Evolutionary conservation across 2,329 filamentous ascomycete species (phyloP).

Genomic region (Fusarium sambucinum): DNA sequence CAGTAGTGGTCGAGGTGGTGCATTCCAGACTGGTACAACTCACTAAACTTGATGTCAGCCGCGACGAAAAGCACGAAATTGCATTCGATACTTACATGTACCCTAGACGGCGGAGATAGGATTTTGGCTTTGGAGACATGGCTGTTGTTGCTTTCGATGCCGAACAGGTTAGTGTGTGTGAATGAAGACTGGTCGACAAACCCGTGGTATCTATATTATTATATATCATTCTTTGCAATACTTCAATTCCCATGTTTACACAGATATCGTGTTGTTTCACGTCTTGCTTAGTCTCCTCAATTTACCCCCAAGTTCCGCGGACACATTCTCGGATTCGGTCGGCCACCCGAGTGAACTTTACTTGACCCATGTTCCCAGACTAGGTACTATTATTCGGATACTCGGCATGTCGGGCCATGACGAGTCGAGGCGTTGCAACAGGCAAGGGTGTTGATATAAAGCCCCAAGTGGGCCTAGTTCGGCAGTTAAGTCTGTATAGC

Average conservation of each 20-base stretch:
- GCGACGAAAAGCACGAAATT: not conserved
- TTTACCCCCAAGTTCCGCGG: not conserved
- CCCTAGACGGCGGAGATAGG: constrained; percentile 8
- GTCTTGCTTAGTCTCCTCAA: not conserved
- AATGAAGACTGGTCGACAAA: not conserved
- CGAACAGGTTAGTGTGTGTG: not conserved
- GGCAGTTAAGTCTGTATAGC: constrained; percentile 6
- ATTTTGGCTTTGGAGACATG: constrained; percentile 11
- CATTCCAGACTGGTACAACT: constrained; percentile 13
- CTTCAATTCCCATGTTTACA: not conserved
- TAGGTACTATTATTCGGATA: not conserved
- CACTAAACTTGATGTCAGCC: not conserved
- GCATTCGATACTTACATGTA: not conserved
- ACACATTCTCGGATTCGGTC: not conserved
- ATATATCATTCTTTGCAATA: not conserved
- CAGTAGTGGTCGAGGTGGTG: constrained; percentile 5
- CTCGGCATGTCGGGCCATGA: not conserved
- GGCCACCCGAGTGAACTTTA: not conserved
- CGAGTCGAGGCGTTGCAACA: not conserved
- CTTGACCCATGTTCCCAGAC: not conserved
- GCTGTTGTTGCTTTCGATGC: not conserved
- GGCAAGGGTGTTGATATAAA: not conserved
- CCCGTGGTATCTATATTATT: too few relatives aligned
- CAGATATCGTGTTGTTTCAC: not conserved
- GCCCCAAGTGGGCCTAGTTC: constrained; percentile 7